These are phyloP conservation scores for Pythium myriotylum DNA, from an alignment of 352 stramenopile genomes.

Conservation along the genomic window DNA sequence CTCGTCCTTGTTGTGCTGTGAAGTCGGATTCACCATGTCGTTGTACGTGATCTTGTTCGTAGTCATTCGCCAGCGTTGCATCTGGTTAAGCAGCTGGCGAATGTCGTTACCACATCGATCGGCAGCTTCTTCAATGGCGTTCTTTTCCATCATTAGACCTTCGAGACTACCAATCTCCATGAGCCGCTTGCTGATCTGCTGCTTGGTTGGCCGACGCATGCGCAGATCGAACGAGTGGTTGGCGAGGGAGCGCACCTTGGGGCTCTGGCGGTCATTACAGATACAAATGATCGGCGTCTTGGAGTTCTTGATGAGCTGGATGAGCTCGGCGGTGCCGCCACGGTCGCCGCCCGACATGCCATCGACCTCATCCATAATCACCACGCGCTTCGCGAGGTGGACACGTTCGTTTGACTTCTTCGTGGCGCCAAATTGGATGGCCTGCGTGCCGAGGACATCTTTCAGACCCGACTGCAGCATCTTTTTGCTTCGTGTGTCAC, in stretches of 20 bases:
- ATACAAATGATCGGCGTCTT: conserved; percentile 99
- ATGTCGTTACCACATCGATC: conserved; percentile 98
- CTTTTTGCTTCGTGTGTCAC: conserved; percentile 97
- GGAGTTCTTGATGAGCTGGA: conserved; percentile 98
- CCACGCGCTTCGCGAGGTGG: conserved; percentile 83
- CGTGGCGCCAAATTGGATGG: conserved; percentile 78
- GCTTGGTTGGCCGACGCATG: conserved; percentile 94
- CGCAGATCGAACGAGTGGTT: conserved; percentile 98
- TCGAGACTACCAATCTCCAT: conserved; percentile 91
- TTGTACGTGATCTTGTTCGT: conserved; percentile 83
- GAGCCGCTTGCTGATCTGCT: conserved; percentile 91
- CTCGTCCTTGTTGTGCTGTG: conserved; percentile 91
- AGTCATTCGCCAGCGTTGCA: conserved; percentile 96
- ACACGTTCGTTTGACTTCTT: conserved; percentile 51
- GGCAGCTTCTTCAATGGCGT: conserved; percentile 96
- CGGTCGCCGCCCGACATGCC: conserved; percentile 98
- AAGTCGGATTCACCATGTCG: conserved; percentile 80
- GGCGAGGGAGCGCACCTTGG: conserved; percentile 94
- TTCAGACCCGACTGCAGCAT: conserved; percentile 90
- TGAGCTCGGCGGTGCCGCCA: conserved; percentile 97
- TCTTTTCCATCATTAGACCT: conserved; percentile 94
- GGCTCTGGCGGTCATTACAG: conserved; percentile 98
- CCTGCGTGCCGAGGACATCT: conserved; percentile 93
- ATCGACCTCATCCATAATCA: conserved; percentile 99
- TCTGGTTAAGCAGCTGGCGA: conserved; percentile 95